These are phyloP conservation scores for Penicillium capsulatum DNA, from an alignment of 2,329 filamentous ascomycete genomes.

Conservation along the genomic window DNA sequence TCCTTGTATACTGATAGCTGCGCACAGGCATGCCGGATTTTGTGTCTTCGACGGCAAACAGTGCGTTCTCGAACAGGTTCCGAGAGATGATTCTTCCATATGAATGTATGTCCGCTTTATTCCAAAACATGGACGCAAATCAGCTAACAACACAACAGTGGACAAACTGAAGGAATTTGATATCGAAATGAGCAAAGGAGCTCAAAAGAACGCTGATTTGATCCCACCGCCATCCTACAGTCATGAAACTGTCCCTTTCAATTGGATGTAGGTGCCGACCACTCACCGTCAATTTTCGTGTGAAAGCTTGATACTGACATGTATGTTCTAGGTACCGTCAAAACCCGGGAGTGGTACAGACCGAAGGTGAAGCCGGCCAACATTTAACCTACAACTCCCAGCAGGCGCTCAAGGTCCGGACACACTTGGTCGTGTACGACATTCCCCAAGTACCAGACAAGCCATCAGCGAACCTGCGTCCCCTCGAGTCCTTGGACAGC, in stretches of 20 bases:
- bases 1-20: background rate
- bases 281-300: too few relatives aligned
- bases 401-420: constrained; percentile 57
- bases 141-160: constrained; percentile 36
- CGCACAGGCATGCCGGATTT: constrained; percentile 70
- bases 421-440: constrained; percentile 57
- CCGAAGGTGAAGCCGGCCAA: constrained; percentile 56
- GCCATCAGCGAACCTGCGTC: constrained; percentile 54
- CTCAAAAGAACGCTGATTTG: constrained; percentile 61
- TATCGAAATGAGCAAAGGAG: constrained; percentile 60
- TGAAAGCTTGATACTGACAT: too few relatives aligned
- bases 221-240: constrained; percentile 77
- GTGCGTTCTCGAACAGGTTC: constrained; percentile 67
- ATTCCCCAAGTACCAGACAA: constrained; percentile 58
- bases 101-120: constrained; percentile 53
- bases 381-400: constrained; percentile 55
- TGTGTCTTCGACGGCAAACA: constrained; percentile 68
- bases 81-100: constrained; percentile 67
- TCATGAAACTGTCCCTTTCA: constrained; percentile 68
- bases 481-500: constrained; percentile 49
- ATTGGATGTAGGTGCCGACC: constrained; percentile 43
- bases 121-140: background rate
- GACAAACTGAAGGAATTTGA: constrained; percentile 61
- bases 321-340: constrained; percentile 69
- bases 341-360: constrained; percentile 70